Evolutionary conservation across 371 early-diverging fungal genomes (phyloP).

Genomic region (Capillidium rhysosporum): DNA sequence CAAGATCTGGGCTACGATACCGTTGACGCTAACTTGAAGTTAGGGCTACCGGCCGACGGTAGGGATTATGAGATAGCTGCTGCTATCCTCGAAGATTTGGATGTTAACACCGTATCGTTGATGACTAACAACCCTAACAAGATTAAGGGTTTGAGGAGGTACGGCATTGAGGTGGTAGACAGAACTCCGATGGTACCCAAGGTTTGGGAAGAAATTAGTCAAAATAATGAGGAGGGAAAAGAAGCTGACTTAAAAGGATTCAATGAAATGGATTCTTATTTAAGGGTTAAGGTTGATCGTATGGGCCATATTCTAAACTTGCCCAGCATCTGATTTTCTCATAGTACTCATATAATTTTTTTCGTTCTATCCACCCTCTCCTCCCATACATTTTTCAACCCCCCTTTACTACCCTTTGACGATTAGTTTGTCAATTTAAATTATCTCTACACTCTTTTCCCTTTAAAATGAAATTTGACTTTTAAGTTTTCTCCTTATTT

Average conservation of each 20-base stretch:
- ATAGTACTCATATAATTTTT: not conserved
- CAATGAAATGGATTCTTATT: constrained; percentile 53
- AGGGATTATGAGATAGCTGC: constrained; percentile 83
- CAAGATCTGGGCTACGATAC: constrained; percentile 93
- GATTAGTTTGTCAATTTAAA: too few relatives aligned
- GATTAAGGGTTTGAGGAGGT: constrained; percentile 48
- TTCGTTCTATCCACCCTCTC: too few relatives aligned
- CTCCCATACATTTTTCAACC: too few relatives aligned
- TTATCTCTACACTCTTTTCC: too few relatives aligned
- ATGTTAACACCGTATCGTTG: constrained; percentile 38
- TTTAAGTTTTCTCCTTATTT: too few relatives aligned
- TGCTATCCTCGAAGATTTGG: constrained; percentile 70
- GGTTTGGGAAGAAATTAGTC: constrained; percentile 27
- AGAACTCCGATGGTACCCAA: constrained; percentile 80
- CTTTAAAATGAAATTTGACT: too few relatives aligned
- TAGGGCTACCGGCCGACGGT: constrained; percentile 80
- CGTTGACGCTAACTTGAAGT: constrained; percentile 69
- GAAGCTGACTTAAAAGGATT: constrained; percentile 4
- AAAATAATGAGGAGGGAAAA: not conserved
- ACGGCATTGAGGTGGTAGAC: constrained; percentile 51
- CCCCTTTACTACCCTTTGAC: too few relatives aligned
- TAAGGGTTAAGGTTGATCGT: constrained; percentile 59
- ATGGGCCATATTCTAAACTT: constrained; percentile 71
- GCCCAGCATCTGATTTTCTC: constrained; percentile 17
- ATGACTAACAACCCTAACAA: constrained; percentile 95